phyloP scores from a whole-genome alignment of 257 asterid species.

The Fraxinus americana region DNA sequence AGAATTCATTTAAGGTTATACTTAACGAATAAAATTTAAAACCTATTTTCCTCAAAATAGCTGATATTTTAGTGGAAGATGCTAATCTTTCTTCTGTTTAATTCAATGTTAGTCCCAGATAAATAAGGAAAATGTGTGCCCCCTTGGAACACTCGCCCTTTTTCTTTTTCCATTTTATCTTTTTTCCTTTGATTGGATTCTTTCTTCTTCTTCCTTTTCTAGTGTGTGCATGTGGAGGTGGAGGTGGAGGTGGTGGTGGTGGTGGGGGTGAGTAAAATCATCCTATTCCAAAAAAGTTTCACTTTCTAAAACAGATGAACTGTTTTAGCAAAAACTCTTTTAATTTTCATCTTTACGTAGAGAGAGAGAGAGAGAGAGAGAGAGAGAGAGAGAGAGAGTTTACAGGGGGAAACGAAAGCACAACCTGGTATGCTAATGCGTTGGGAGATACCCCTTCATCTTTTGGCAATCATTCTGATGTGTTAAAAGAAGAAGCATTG shows the following conservation, averaged over 20 bases:
- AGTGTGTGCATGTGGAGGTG: background rate
- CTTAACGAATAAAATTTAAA: background rate
- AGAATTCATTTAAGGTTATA: background rate
- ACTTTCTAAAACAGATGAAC: background rate
- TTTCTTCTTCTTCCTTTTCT: background rate
- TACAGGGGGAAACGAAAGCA: background rate
- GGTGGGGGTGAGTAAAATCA: no score
- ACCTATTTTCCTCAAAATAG: background rate
- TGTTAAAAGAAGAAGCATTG: conserved; percentile 44
- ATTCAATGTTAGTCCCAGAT: background rate
- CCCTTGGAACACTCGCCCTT: background rate
- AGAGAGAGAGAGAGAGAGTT: background rate
- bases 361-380: background rate
- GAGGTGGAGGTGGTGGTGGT: no score
- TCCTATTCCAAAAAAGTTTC: no score
- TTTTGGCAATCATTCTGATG: conserved; percentile 52
- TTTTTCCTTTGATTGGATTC: background rate
- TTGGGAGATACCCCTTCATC: conserved; percentile 38
- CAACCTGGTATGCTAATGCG: conserved; percentile 55
- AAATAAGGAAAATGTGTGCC: background rate
- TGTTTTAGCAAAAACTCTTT: background rate
- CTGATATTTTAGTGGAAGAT: background rate
- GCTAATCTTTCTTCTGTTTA: background rate
- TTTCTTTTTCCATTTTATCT: background rate
- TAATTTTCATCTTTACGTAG: background rate